Percentiles rank a stretch among this genome's conserved stretches.
phyloP scores from a whole-genome alignment of 129 eudicot genomes.

The Chrysanthemum makinoi region DNA sequence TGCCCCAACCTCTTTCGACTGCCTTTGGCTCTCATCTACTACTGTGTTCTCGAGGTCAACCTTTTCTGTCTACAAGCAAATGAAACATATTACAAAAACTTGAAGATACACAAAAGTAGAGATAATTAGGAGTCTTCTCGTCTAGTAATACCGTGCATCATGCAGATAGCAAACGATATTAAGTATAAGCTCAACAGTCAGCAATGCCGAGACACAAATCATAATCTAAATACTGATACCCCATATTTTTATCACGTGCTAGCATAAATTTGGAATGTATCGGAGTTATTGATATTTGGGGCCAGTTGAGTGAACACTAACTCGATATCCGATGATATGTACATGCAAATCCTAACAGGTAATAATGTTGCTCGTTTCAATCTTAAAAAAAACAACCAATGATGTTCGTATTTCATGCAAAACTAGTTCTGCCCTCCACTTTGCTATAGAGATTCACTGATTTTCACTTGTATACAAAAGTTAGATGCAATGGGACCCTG shows the following conservation, averaged over 20 bases:
- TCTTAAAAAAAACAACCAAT: too few species aligned
- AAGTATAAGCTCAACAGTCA: not conserved
- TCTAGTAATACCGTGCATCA: slow-evolving; percentile 15
- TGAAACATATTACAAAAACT: slow-evolving; percentile 16
- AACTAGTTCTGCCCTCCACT: too few species aligned
- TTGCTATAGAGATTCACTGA: too few species aligned
- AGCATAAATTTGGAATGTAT: not conserved
- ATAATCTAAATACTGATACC: not conserved
- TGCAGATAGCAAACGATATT: not conserved
- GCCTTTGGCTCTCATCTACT: slow-evolving; percentile 94
- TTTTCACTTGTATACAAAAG: too few species aligned
- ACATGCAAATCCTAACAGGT: too few species aligned
- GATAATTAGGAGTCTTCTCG: slow-evolving; percentile 3
- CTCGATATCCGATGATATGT: too few species aligned
- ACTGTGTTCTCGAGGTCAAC: slow-evolving; percentile 98
- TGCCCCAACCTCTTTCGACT: slow-evolving; percentile 57
- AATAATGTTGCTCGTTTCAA: too few species aligned
- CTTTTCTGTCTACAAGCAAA: slow-evolving; percentile 84
- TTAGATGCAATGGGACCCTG: too few species aligned
- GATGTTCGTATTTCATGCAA: too few species aligned
- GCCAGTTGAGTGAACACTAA: not conserved
- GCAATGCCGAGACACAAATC: not conserved
- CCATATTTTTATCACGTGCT: not conserved
- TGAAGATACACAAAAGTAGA: slow-evolving; percentile 8
- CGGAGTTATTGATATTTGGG: not conserved